Percentiles rank a stretch among this genome's conserved stretches.
Evolutionary conservation across 257 asterid species (phyloP).

Genomic region (Petunia axillaris): DNA sequence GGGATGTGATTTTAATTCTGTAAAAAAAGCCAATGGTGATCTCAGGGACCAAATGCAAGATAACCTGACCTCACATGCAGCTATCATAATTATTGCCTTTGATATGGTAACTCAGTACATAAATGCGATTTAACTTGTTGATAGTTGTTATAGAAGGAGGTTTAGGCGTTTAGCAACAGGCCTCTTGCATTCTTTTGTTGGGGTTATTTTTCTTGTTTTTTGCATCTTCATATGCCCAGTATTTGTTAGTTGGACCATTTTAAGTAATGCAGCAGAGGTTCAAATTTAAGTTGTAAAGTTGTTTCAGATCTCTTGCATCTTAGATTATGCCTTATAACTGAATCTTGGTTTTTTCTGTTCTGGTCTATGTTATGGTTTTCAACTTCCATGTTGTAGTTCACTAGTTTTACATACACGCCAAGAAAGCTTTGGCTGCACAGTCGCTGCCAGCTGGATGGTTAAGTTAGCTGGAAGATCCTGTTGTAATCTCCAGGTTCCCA

Average conservation of each 20-base stretch:
- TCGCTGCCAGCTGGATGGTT: background rate
- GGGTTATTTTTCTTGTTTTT: background rate
- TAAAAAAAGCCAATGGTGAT: background rate
- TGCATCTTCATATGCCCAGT: background rate
- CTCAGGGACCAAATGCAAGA: background rate
- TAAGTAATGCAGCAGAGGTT: background rate
- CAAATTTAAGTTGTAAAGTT: background rate
- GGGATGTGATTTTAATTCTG: too few relatives aligned
- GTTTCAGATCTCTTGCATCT: background rate
- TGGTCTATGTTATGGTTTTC: background rate
- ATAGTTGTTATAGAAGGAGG: background rate
- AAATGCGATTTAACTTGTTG: background rate
- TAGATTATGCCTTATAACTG: background rate
- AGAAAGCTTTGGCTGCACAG: background rate
- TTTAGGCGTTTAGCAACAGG: background rate
- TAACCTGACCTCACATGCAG: background rate
- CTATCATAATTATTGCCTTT: background rate
- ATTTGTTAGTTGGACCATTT: background rate
- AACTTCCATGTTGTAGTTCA: background rate
- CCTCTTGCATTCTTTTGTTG: background rate
- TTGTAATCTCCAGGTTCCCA: background rate
- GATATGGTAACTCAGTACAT: background rate
- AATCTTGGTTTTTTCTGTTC: slow-evolving; percentile 5
- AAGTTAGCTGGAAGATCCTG: background rate
- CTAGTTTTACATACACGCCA: background rate